These are phyloP conservation scores for Clavariopsis aquatica DNA, from an alignment of 495 filamentous ascomycete genomes.

Conservation along the genomic window DNA sequence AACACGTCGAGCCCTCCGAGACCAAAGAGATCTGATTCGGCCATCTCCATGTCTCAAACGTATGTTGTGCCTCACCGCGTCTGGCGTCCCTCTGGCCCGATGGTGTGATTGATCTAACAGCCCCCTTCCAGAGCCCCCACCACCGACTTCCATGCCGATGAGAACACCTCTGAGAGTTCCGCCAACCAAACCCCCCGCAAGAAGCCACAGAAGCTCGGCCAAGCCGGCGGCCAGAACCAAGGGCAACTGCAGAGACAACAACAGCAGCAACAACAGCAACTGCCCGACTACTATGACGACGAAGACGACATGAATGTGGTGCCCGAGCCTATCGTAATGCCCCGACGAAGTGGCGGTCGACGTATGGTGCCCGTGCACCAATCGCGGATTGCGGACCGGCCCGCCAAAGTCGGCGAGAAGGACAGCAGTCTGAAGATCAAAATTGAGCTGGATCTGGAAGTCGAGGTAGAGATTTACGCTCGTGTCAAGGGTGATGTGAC, in stretches of 20 bases:
- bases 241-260: background rate
- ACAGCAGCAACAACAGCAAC: conserved; percentile 22
- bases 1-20: conserved; percentile 3
- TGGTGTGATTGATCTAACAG: background rate
- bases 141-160: conserved; percentile 22
- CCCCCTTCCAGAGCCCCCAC: conserved; percentile 5
- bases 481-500: conserved; percentile 38
- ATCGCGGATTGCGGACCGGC: conserved; percentile 40
- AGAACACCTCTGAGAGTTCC: conserved; percentile 27
- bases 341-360: conserved; percentile 5
- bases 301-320: conserved; percentile 19
- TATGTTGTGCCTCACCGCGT: background rate
- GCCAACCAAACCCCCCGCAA: conserved; percentile 3
- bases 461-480: conserved; percentile 37
- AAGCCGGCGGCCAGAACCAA: background rate
- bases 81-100: background rate
- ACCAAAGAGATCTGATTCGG: conserved; percentile 11
- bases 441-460: conserved; percentile 41
- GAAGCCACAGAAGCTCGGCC: conserved; percentile 15
- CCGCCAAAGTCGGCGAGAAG: conserved; percentile 34
- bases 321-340: conserved; percentile 2
- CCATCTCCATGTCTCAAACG: conserved; percentile 2
- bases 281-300: conserved; percentile 21
- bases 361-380: conserved; percentile 40
- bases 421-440: conserved; percentile 41